Conservation (phyloP, 495 filamentous ascomycete genomes). For the Penicillium verhagenii region DNA sequence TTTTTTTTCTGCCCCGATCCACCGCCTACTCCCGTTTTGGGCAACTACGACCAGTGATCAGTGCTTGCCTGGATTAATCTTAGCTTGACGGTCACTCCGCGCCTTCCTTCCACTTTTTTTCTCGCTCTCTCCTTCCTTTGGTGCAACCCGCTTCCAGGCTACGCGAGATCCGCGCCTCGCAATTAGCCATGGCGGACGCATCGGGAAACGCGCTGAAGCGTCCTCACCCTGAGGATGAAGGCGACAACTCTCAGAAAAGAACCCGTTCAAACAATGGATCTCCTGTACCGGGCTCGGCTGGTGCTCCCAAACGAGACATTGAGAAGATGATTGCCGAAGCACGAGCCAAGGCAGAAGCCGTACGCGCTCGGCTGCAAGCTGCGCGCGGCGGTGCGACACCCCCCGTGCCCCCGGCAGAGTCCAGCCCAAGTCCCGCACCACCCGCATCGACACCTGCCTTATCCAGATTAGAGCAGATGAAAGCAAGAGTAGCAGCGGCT, state of each 20-base stretch:
- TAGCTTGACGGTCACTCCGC: conserved; percentile 5
- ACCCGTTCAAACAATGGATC: conserved; percentile 61
- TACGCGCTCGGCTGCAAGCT: conserved; percentile 54
- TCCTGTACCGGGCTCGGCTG: conserved; percentile 44
- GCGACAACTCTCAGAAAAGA: conserved; percentile 55
- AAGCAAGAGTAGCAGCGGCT: conserved; percentile 76
- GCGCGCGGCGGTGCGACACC: conserved; percentile 38
- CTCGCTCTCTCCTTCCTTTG: not conserved
- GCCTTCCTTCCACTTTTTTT: not conserved
- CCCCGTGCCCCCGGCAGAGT: conserved; percentile 26
- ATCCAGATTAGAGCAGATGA: conserved; percentile 64
- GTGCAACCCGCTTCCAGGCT: not conserved
- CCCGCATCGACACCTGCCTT: conserved; percentile 46
- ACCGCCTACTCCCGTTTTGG: conserved; percentile 25
- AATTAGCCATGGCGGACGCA: conserved; percentile 49
- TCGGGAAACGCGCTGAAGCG: conserved; percentile 56
- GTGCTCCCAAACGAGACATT: conserved; percentile 51
- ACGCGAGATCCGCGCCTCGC: not conserved
- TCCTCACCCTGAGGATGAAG: conserved; percentile 54
- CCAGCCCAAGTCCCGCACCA: conserved; percentile 44
- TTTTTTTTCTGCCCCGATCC: conserved; percentile 32
- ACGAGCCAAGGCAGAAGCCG: conserved; percentile 57
- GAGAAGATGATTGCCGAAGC: conserved; percentile 63
- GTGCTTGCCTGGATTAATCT: not conserved
- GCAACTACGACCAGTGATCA: conserved; percentile 8